Evolutionary conservation across 257 asterid genomes (phyloP).

Genomic region (Leptodermis oblonga): DNA sequence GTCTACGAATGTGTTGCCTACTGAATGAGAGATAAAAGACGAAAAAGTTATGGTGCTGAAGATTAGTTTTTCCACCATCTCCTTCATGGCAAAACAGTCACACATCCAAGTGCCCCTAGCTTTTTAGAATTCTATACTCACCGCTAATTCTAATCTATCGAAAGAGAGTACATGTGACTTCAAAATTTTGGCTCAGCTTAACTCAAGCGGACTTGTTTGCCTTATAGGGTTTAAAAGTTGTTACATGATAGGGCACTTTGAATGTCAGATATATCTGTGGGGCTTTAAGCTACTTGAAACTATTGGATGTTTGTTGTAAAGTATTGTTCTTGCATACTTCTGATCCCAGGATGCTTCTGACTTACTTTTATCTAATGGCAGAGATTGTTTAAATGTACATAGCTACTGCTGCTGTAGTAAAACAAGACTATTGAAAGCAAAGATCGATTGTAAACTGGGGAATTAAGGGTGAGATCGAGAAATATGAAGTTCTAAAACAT

Average conservation of each 20-base stretch:
- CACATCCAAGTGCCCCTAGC: neutral
- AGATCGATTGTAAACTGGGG: too few species aligned
- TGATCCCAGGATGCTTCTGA: too few species aligned
- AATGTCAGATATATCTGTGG: neutral
- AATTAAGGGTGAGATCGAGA: too few species aligned
- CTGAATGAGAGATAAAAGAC: conserved; percentile 33
- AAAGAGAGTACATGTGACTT: neutral
- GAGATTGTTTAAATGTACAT: too few species aligned
- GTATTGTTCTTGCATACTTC: neutral
- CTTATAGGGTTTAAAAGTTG: neutral
- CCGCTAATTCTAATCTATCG: neutral
- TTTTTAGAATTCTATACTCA: neutral
- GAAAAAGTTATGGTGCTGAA: neutral
- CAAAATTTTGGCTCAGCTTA: neutral
- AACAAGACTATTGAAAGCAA: too few species aligned
- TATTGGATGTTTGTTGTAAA: neutral
- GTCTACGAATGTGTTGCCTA: conserved; percentile 63
- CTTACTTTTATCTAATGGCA: too few species aligned
- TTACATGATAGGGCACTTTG: neutral
- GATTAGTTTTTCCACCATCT: neutral
- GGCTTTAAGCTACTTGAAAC: neutral
- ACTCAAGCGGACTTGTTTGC: neutral
- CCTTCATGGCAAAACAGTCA: neutral
- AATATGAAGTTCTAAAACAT: too few species aligned
- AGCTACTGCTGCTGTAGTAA: too few species aligned